Conservation (phyloP, 352 stramenopile species). For the Globisporangium acanthophoron region DNA sequence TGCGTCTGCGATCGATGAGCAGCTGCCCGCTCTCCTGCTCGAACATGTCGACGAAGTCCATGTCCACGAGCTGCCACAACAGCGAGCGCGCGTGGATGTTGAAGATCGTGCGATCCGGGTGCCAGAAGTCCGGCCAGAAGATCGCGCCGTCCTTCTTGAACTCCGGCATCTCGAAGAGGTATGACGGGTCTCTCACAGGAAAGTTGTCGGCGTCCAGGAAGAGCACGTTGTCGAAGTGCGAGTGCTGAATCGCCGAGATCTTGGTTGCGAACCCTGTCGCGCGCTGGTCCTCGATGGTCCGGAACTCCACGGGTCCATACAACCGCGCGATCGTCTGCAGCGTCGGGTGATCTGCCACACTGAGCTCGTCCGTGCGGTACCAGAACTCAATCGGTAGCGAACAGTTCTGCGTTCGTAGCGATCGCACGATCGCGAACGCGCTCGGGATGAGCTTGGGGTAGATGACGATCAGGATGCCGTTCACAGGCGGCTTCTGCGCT, state of each 20-base stretch:
- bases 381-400: slow-evolving; percentile 65
- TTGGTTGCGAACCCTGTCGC: slow-evolving; percentile 58
- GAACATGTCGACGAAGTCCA: slow-evolving; percentile 68
- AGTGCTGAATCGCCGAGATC: slow-evolving; percentile 63
- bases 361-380: slow-evolving; percentile 21
- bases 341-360: slow-evolving; percentile 9
- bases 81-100: slow-evolving; percentile 55
- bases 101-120: slow-evolving; percentile 65
- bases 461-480: slow-evolving; percentile 65
- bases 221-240: slow-evolving; percentile 60
- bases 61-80: slow-evolving; percentile 59
- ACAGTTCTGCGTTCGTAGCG: slow-evolving; percentile 38
- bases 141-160: slow-evolving; percentile 39
- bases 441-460: slow-evolving; percentile 66
- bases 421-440: slow-evolving; percentile 49
- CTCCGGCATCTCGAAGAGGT: slow-evolving; percentile 47
- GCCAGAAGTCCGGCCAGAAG: slow-evolving; percentile 81
- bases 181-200: slow-evolving; percentile 55
- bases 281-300: slow-evolving; percentile 38
- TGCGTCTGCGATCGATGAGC: slow-evolving; percentile 45
- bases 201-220: slow-evolving; percentile 74
- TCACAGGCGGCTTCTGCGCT: background rate
- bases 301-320: slow-evolving; percentile 36
- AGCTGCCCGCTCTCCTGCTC: slow-evolving; percentile 77
- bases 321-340: slow-evolving; percentile 26